Evolutionary conservation across 1,139 yeast genomes (phyloP), one percentile per base, ranked within the genome.

Genomic region (Nakaseomyces bracarensis): DNA sequence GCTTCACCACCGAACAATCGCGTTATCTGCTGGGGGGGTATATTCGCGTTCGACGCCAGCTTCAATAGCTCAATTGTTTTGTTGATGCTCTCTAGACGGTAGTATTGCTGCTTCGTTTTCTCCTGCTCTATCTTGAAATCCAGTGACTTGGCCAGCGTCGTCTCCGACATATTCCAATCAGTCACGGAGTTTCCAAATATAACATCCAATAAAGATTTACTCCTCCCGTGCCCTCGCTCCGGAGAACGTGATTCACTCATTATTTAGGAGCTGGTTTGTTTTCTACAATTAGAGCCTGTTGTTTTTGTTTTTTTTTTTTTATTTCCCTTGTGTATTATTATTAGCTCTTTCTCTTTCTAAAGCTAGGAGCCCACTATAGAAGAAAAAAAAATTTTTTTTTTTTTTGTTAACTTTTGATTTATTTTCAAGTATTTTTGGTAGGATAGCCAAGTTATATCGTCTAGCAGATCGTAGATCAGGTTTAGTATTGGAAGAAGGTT

Each of bases 101-200:
- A 80, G 53, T 70, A 81, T 51, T 83, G 94, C 60, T 87, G 96
- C 51, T 81, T 81, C 1, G 96, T 83, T 33, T 74, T 71, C 59
- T 89, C 96, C 56, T 83, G 94, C 58, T 85, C 93, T 2, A 77
- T 66, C 45, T 80, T 74, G 23, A 85, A 70, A 34, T 72, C 72
- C 35, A 87, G 65, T 0, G 89, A 77, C 50, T 77, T 80, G 21
- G 72, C 61, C 30, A 80, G 70, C 2, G 93, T 73, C 18, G 71
- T 68, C 46, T 83, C 89, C 2, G 83, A 49, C 27, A 48, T 43
- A 8, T 46, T 48, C 49, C 52, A 47, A 20, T 47, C 49, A 30
- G 47, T 40, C 10, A 50, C 43, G 18, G 49, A 43, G 19, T 51
- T 31, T 10, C 60, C 62, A 15, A 55, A 47, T n/a, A 55, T 42